Evolutionary conservation across 1,284 basidiomycete genomes (phyloP).

Genomic region (Sanguinoderma infundibulare): DNA sequence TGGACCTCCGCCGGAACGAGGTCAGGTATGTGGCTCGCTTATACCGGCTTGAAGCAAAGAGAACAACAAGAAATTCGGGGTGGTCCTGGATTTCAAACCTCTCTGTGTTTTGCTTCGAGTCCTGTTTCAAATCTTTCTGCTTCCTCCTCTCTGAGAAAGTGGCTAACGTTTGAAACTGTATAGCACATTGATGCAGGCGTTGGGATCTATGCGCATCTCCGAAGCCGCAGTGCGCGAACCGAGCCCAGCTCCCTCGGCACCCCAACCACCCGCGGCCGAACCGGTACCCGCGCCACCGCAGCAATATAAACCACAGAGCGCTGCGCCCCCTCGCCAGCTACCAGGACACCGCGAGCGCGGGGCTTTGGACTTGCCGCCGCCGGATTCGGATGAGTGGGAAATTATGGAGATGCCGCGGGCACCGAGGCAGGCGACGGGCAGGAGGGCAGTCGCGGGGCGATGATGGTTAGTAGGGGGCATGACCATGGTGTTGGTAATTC

Average conservation of each 20-base stretch:
- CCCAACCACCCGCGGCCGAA: neutral
- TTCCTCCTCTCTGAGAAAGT: neutral
- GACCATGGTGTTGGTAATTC: no score
- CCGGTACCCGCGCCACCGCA: neutral
- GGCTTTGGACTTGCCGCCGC: constrained; percentile 45
- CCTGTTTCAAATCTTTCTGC: neutral
- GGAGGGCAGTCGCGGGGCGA: neutral
- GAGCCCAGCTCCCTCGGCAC: neutral
- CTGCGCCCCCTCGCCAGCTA: neutral
- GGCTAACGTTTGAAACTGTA: neutral
- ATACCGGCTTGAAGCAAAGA: neutral
- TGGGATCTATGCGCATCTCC: constrained; percentile 30
- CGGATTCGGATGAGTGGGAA: constrained; percentile 55
- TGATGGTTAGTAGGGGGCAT: no score
- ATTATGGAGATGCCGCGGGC: constrained; percentile 45
- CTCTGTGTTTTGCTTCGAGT: neutral
- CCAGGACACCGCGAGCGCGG: constrained; percentile 1
- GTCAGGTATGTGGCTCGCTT: constrained; percentile 39
- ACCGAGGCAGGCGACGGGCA: constrained; percentile 25
- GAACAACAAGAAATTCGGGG: no score
- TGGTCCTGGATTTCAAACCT: no score
- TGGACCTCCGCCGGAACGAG: constrained; percentile 70
- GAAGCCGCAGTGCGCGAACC: constrained; percentile 3
- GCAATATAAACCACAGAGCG: neutral
- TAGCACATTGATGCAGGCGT: constrained; percentile 29